Conservation (phyloP, 129 eudicot species). For the Daucus carota region DNA sequence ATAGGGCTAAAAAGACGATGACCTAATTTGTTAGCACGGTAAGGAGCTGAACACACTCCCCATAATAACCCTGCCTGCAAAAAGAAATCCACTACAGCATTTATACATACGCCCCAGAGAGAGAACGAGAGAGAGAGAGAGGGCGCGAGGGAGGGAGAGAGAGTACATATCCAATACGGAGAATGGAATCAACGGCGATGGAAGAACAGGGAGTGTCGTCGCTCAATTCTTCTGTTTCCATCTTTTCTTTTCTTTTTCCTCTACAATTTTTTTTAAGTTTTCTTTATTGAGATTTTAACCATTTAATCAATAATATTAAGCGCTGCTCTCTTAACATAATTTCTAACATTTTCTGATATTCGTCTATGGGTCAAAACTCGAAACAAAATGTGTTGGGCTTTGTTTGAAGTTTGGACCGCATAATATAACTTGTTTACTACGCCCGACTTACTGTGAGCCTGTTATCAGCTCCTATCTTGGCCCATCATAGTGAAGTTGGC, state of each 20-base stretch:
- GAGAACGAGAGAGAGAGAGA: background rate
- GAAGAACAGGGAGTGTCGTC: constrained; percentile 9
- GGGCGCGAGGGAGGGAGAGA: background rate
- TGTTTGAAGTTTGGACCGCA: no score
- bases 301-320: no score
- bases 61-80: constrained; percentile 7
- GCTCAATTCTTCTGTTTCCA: constrained; percentile 3
- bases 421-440: no score
- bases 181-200: background rate
- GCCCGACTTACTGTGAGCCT: no score
- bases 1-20: background rate
- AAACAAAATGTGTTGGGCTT: no score
- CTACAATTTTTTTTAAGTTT: background rate
- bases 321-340: no score
- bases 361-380: no score
- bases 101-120: background rate
- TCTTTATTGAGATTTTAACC: background rate
- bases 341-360: no score
- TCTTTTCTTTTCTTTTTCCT: background rate
- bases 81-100: background rate
- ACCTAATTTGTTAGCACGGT: constrained; percentile 6
- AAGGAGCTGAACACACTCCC: constrained; percentile 11
- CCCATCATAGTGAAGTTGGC: no score
- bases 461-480: no score
- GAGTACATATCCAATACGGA: constrained; percentile 10